Evolutionary conservation across 192 early-diverging fungal genomes (phyloP), one percentile per base, ranked within the genome.

Genomic region (Kickxella alabastrina): DNA sequence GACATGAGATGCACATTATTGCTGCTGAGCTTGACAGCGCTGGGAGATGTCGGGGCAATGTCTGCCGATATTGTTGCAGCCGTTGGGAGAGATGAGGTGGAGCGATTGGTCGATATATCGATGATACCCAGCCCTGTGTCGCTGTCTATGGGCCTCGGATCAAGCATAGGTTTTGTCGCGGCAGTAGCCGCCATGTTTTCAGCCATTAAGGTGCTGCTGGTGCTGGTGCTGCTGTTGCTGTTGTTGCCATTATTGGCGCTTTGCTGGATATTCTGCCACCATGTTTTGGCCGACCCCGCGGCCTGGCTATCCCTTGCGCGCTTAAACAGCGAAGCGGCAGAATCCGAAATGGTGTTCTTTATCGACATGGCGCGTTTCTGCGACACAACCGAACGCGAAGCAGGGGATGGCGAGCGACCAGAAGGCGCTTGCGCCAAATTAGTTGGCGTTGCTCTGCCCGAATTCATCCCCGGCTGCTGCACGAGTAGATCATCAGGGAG

Each of bases 221-320:
- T 13, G 10, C 43, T 29, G 14, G 10, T 28, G 34, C 25, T 36
- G 54, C 8, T 6, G 31, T 8, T 6, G 31, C 31, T n/a, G n/a
- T n/a, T n/a, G 31, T 32, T 12, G 31, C 12, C 6, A 12, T 12
- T 32, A 32, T 32, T 32, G 31, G 6, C 31, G 14, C 17, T 18
- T 38, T 62, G 58, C 32, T 67, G 65, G 2, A 68, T 55, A 41
- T 36, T 64, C 57, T 75, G 64, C 72, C 72, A 75, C 72, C 72
- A 75, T 34, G 63, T 34, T 45, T 64, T 68, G 19, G 72, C 72
- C 18, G 72, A 75, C 26, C 64, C 65, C 8, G 72, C 72, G 0
- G 72, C 72, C 43, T 75, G 65, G 49, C 72, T 75, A 28, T 56
- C 53, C 47, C 64, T 68, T 2, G 72, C 72, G 2, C 72, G 72